phyloP scores from a whole-genome alignment of 164 flowering plant genomes.

The Nelumbo lutea region DNA sequence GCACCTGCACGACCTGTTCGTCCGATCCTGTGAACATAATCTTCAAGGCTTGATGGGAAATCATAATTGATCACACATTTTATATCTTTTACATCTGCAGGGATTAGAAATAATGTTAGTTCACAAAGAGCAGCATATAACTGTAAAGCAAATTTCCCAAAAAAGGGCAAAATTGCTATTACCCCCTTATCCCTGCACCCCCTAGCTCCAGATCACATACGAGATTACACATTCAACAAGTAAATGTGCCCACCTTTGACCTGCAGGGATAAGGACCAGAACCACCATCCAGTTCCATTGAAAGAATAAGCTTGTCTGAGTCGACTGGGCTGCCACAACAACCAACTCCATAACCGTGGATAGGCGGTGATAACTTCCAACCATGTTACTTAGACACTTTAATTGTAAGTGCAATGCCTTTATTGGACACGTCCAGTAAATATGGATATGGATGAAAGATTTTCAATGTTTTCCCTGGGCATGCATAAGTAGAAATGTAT shows the following conservation, averaged over 20 bases:
- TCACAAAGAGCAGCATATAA: background rate
- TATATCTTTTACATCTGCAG: conserved; percentile 98
- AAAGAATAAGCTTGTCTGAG: conserved; percentile 43
- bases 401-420: conserved; percentile 28
- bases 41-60: conserved; percentile 91
- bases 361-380: conserved; percentile 44
- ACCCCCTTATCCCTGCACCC: conserved; percentile 89
- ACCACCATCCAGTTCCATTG: conserved; percentile 40
- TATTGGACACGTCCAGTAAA: conserved; percentile 14
- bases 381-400: conserved; percentile 43
- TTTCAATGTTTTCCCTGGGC: background rate
- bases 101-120: conserved; percentile 15
- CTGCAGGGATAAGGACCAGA: conserved; percentile 95
- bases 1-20: conserved; percentile 99
- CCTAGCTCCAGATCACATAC: conserved; percentile 46
- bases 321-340: conserved; percentile 86
- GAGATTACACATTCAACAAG: conserved; percentile 55
- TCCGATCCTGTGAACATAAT: conserved; percentile 97
- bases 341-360: conserved; percentile 87
- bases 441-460: conserved; percentile 5
- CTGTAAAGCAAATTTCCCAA: background rate
- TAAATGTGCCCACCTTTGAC: conserved; percentile 89
- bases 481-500: conserved; percentile 2
- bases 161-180: conserved; percentile 21
- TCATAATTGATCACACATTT: conserved; percentile 95